Conservation (phyloP, 306 rosid species). For the Echinosophora koreensis region DNA sequence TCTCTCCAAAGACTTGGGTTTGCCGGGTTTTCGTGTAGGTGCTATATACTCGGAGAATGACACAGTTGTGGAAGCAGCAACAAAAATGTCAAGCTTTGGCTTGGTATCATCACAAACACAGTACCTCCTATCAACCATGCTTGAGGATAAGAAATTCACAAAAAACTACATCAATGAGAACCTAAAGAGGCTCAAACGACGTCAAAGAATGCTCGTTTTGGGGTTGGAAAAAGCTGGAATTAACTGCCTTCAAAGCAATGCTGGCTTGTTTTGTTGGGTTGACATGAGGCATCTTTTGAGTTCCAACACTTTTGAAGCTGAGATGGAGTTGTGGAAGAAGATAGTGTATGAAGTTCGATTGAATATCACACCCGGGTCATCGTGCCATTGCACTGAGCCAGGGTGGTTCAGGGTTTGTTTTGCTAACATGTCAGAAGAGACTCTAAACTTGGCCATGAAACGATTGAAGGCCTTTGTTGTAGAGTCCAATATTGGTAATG, state of each 20-base stretch:
- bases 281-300: slow-evolving; percentile 71
- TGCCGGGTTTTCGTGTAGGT: slow-evolving; percentile 87
- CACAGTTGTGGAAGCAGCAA: slow-evolving; percentile 68
- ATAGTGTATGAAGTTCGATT: slow-evolving; percentile 72
- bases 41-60: slow-evolving; percentile 75
- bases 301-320: slow-evolving; percentile 72
- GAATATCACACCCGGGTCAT: slow-evolving; percentile 81
- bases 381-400: slow-evolving; percentile 82
- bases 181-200: slow-evolving; percentile 62
- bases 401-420: slow-evolving; percentile 90
- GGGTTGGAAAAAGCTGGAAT: slow-evolving; percentile 70
- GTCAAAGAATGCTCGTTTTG: slow-evolving; percentile 59
- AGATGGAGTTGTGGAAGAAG: slow-evolving; percentile 83
- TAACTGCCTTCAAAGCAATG: slow-evolving; percentile 71
- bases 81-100: slow-evolving; percentile 93
- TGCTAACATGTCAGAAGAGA: slow-evolving; percentile 77
- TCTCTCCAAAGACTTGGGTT: slow-evolving; percentile 88
- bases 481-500: slow-evolving; percentile 38
- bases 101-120: slow-evolving; percentile 83
- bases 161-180: slow-evolving; percentile 64
- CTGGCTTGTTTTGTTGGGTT: slow-evolving; percentile 83
- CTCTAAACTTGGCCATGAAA: slow-evolving; percentile 69
- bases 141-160: slow-evolving; percentile 71
- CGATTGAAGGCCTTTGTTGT: slow-evolving; percentile 62
- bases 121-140: slow-evolving; percentile 72